Conservation (phyloP, 2,329 filamentous ascomycete species). For the Colletotrichum cuscutae region DNA sequence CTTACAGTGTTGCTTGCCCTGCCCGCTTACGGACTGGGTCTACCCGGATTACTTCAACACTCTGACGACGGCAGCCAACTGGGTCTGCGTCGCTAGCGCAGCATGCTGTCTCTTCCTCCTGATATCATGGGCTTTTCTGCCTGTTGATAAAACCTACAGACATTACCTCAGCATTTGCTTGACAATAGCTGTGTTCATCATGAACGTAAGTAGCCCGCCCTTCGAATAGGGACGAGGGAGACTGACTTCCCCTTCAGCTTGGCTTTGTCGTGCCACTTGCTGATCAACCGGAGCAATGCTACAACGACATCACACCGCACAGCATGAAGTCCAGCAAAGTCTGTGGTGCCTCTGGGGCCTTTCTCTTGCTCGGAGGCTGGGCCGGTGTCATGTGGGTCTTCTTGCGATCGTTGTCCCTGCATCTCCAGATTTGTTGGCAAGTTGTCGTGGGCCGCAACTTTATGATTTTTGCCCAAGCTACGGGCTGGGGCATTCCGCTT, state of each 20-base stretch:
- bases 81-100: slow-evolving; percentile 81
- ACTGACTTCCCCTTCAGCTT: slow-evolving; percentile 61
- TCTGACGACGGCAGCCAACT: slow-evolving; percentile 77
- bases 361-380: slow-evolving; percentile 88
- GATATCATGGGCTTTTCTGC: slow-evolving; percentile 81
- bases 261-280: slow-evolving; percentile 91
- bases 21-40: slow-evolving; percentile 84
- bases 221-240: neutral
- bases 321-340: slow-evolving; percentile 85
- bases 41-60: slow-evolving; percentile 69
- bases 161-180: slow-evolving; percentile 95
- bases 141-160: slow-evolving; percentile 87
- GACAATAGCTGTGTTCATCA: slow-evolving; percentile 77
- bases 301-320: slow-evolving; percentile 90
- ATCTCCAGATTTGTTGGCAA: slow-evolving; percentile 99
- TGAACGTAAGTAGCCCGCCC: slow-evolving; percentile 72
- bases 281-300: slow-evolving; percentile 82
- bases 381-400: slow-evolving; percentile 90
- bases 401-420: slow-evolving; percentile 87
- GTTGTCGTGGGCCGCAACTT: slow-evolving; percentile 87
- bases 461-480: slow-evolving; percentile 83
- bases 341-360: slow-evolving; percentile 88
- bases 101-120: slow-evolving; percentile 80
- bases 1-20: slow-evolving; percentile 85
- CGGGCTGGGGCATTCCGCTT: slow-evolving; percentile 87